A percentile compares a stretch with the other conserved stretches of the same genome.
These are phyloP conservation scores for Fraxinus sp. DNA, from an alignment of 305 asterid genomes.

Conservation along the genomic window DNA sequence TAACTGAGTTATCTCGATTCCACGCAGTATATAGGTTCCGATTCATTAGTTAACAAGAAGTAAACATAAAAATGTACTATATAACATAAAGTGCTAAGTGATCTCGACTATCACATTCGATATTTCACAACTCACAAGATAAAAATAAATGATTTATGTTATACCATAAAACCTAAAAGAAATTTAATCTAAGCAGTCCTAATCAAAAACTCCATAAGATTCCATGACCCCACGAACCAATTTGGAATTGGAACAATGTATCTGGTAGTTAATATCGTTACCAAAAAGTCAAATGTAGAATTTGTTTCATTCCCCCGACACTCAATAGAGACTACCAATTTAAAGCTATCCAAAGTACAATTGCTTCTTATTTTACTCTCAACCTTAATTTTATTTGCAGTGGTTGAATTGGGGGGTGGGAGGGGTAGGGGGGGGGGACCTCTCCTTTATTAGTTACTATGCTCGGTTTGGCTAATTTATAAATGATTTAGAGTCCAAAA, in stretches of 20 bases:
- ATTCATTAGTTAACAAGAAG: neutral
- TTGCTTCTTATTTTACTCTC: neutral
- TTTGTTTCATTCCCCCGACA: slow-evolving; percentile 15
- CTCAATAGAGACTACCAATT: neutral
- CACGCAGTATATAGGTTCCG: neutral
- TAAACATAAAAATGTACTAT: neutral
- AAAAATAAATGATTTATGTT: neutral
- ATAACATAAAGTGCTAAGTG: too few relatives aligned
- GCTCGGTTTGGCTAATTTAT: neutral
- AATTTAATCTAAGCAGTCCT: slow-evolving; percentile 5
- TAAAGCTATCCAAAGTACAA: neutral
- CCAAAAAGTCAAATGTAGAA: slow-evolving; percentile 28
- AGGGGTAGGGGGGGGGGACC: neutral
- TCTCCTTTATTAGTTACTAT: neutral
- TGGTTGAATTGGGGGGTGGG: neutral
- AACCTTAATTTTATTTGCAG: neutral
- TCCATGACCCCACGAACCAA: slow-evolving; percentile 29
- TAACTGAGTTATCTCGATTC: neutral
- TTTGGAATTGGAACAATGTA: slow-evolving; percentile 21
- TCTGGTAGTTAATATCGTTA: slow-evolving; percentile 46
- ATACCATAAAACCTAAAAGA: neutral
- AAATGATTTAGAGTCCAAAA: neutral
- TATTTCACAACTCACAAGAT: neutral
- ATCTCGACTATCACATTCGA: neutral
- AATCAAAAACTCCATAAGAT: slow-evolving; percentile 24